These are phyloP conservation scores for Sugiyamaella mastotermitis DNA, from an alignment of 805 yeast genomes.

Conservation along the genomic window DNA sequence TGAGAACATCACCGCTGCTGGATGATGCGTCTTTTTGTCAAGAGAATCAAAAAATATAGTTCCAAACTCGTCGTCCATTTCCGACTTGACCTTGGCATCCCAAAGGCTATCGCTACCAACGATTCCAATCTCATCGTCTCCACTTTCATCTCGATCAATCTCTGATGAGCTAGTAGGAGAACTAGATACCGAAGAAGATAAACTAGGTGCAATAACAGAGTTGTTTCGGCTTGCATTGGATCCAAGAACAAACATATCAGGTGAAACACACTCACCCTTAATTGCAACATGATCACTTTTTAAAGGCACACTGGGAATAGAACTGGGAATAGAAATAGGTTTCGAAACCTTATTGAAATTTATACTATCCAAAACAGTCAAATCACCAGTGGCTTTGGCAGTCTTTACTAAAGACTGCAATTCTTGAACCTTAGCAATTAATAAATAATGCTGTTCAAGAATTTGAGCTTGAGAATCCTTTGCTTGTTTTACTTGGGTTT, in stretches of 20 bases:
- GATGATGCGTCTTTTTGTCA: slow-evolving; percentile 25
- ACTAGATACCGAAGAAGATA: slow-evolving; percentile 21
- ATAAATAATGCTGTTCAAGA: slow-evolving; percentile 19
- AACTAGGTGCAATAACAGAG: slow-evolving; percentile 19
- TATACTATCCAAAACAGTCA: slow-evolving; percentile 15
- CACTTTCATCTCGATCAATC: too few relatives aligned
- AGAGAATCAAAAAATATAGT: too few relatives aligned
- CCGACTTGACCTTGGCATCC: too few relatives aligned
- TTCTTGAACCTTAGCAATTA: slow-evolving; percentile 18
- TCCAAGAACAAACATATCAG: too few relatives aligned
- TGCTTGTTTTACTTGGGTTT: slow-evolving; percentile 13
- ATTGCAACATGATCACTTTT: too few relatives aligned
- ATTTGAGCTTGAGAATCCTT: slow-evolving; percentile 15
- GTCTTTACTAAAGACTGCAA: slow-evolving; percentile 14
- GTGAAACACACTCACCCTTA: slow-evolving; percentile 16
- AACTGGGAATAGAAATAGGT: too few relatives aligned
- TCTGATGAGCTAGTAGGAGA: slow-evolving; percentile 17
- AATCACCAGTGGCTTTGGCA: slow-evolving; percentile 21
- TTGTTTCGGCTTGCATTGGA: too few relatives aligned
- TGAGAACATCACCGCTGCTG: slow-evolving; percentile 27
- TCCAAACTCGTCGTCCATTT: too few relatives aligned
- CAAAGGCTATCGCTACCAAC: too few relatives aligned
- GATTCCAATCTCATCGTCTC: too few relatives aligned
- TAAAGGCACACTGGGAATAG: too few relatives aligned
- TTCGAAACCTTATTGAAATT: too few relatives aligned